Conservation (phyloP, 2,329 filamentous ascomycete species). For the Alternaria sp. region DNA sequence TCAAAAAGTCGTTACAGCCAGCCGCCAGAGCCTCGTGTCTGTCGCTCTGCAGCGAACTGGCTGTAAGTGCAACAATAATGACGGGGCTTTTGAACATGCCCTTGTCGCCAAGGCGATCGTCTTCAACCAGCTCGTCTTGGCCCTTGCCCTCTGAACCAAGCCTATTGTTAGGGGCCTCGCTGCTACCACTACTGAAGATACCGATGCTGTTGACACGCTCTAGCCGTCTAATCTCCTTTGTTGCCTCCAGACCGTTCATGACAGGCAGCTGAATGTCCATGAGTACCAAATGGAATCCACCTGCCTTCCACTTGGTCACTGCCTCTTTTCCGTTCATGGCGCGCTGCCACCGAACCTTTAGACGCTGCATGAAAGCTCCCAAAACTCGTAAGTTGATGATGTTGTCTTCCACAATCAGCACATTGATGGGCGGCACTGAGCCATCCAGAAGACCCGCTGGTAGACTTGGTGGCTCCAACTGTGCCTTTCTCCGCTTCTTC, state of each 20-base stretch:
- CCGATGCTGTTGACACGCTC: slow-evolving; percentile 93
- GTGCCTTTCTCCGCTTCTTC: slow-evolving; percentile 54
- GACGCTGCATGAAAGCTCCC: slow-evolving; percentile 92
- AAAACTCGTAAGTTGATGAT: slow-evolving; percentile 94
- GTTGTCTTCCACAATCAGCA: slow-evolving; percentile 97
- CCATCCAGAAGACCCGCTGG: slow-evolving; percentile 73
- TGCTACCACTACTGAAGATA: slow-evolving; percentile 72
- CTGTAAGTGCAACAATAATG: slow-evolving; percentile 96
- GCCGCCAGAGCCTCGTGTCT: slow-evolving; percentile 93
- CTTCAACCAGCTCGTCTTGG: slow-evolving; percentile 58
- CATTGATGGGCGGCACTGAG: slow-evolving; percentile 92
- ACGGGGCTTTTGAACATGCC: slow-evolving; percentile 91
- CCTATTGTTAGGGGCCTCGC: slow-evolving; percentile 49
- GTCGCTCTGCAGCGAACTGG: slow-evolving; percentile 92
- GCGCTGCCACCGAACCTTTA: slow-evolving; percentile 97
- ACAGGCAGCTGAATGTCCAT: slow-evolving; percentile 99
- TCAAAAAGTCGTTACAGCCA: slow-evolving; percentile 97
- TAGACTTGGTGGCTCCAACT: slow-evolving; percentile 52
- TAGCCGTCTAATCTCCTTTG: slow-evolving; percentile 88
- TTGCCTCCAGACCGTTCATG: slow-evolving; percentile 95
- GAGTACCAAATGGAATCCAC: slow-evolving; percentile 92
- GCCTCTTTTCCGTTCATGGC: slow-evolving; percentile 95
- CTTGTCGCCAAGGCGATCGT: slow-evolving; percentile 73
- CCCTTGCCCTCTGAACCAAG: slow-evolving; percentile 51
- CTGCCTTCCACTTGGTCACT: slow-evolving; percentile 88